Percentiles rank a stretch among this genome's conserved stretches.
Conservation (phyloP, 2,329 filamentous ascomycete species). For the Stachybotrys chlorohalonatus region DNA sequence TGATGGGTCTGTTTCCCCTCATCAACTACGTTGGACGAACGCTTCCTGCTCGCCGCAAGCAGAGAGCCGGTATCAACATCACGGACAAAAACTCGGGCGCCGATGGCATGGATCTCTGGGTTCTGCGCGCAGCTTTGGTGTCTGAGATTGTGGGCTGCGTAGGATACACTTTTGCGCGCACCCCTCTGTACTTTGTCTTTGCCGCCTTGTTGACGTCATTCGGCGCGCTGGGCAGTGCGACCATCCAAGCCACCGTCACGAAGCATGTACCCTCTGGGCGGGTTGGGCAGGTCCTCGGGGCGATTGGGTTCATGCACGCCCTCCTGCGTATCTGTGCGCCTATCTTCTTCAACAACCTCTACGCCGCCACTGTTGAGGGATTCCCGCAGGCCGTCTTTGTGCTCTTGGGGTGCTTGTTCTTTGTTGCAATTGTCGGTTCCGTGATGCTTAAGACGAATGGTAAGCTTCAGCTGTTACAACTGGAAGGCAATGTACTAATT, state of each 20-base stretch:
- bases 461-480: conserved; percentile 31
- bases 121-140: conserved; percentile 66
- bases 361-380: conserved; percentile 66
- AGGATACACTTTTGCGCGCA: conserved; percentile 62
- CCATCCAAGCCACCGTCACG: conserved; percentile 73
- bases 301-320: conserved; percentile 77
- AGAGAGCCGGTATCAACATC: conserved; percentile 23
- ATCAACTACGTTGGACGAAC: conserved; percentile 67
- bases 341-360: conserved; percentile 77
- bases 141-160: conserved; percentile 69
- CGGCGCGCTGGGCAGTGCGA: conserved; percentile 79
- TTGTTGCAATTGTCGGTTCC: conserved; percentile 53
- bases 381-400: conserved; percentile 82
- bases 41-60: conserved; percentile 33
- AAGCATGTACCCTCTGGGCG: conserved; percentile 82
- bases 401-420: conserved; percentile 59
- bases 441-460: conserved; percentile 66
- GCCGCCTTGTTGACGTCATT: conserved; percentile 66
- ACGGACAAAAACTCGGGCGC: conserved; percentile 55
- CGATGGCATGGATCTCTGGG: conserved; percentile 65
- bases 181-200: conserved; percentile 55
- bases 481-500: too few relatives aligned
- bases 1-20: conserved; percentile 67
- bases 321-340: conserved; percentile 72
- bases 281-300: conserved; percentile 82